Base-by-base conservation (phyloP, 257 asterid genomes). In the Capsicum chinense region DNA sequence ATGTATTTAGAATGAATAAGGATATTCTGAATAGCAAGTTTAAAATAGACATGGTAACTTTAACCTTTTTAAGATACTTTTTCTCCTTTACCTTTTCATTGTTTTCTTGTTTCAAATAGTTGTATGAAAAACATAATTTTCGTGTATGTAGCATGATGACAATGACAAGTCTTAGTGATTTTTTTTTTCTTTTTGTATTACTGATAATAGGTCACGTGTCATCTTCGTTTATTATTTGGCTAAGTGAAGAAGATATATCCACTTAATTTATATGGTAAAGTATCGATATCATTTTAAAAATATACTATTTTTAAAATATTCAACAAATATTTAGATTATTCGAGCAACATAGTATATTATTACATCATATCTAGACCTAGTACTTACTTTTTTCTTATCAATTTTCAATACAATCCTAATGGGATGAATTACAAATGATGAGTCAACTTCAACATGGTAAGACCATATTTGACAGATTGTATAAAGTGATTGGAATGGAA, bases 401-500 rank as follows among this genome's bases (percentile, higher is more conserved):
- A 44, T 44, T 44, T 44, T 5, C 48, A 44, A 44, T 44, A 44
- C 1, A 44, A 44, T 50, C 12, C 0, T 44, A 6, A 44, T 44
- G 48, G 6, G 48, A 44, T 26, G 33, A 26, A 26, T 3, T 44
- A 5, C 48, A 44, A 44, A 11, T 64, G 70, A 64, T 11, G 70
- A 26, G 52, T 81, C 85, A 10, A 66, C 56, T 68, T 66, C 56
- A 16, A 81, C 56, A 73, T 57, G 60, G 26, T 26, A 26, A 52
- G 81, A 26, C 63, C 63, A 14, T 74, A 74, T 21, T 50, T 52
- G 85, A 69, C 88, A 81, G 86, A 68, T 86, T 42, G 16, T 69
- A 52, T 52, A 50, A 54, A 83, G 76, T n/a, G 62, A 83, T 47
- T 79, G 16, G 59, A 83, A 59, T 39, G 74, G 74, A 44, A 37